Percentiles rank a stretch among this genome's conserved stretches.
Evolutionary conservation across 2,329 filamentous ascomycete species (phyloP).

Genomic region (Verticillium longisporum): DNA sequence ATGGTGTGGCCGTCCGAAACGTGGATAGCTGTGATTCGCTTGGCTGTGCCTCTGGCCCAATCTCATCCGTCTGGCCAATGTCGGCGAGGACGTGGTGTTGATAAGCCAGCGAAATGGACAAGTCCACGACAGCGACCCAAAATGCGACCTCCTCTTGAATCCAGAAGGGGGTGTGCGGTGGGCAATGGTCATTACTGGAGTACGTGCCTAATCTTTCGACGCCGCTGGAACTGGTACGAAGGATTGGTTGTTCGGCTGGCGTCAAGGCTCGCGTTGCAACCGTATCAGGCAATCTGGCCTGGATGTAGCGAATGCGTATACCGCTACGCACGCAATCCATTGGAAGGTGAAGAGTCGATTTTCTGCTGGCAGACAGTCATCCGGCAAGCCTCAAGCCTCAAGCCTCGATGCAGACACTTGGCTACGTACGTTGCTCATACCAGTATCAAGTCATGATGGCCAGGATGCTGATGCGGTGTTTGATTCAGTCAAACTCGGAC

Average conservation of each 20-base stretch:
- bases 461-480: not conserved
- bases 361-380: not conserved
- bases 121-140: conserved; percentile 6
- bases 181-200: not conserved
- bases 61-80: not conserved
- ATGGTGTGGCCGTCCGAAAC: conserved; percentile 7
- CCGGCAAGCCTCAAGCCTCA: not conserved
- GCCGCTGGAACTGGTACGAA: not conserved
- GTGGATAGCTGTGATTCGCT: conserved; percentile 14
- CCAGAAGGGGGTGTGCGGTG: not conserved
- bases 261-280: not conserved
- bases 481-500: not conserved
- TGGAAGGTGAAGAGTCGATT: not conserved
- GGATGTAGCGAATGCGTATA: not conserved
- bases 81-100: conserved; percentile 7
- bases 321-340: not conserved
- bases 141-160: conserved; percentile 3
- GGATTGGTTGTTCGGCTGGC: not conserved
- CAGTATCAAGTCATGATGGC: not conserved
- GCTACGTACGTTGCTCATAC: not conserved
- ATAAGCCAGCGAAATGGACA: conserved; percentile 7
- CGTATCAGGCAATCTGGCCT: not conserved
- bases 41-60: not conserved
- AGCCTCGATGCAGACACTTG: not conserved
- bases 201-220: conserved; percentile 1